Evolutionary conservation across 2,329 filamentous ascomycete species (phyloP).

Genomic region (Sclerotinia minor): DNA sequence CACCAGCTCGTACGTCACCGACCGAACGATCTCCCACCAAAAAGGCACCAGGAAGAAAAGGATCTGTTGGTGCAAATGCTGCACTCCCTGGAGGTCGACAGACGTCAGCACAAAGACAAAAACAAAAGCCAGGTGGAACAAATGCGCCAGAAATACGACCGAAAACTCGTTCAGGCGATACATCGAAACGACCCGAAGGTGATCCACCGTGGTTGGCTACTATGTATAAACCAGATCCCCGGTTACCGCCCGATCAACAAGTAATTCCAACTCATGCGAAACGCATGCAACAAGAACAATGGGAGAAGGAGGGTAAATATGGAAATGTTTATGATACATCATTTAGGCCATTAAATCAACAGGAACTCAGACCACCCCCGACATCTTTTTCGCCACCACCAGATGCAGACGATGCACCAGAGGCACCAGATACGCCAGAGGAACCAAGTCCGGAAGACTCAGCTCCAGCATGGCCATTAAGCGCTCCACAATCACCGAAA

Average conservation of each 20-base stretch:
- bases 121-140: conserved; percentile 61
- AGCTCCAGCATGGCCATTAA: conserved; percentile 61
- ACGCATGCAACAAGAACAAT: conserved; percentile 88
- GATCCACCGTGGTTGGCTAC: conserved; percentile 94
- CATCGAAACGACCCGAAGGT: conserved; percentile 72
- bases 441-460: conserved; percentile 33
- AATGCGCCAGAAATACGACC: conserved; percentile 52
- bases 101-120: conserved; percentile 48
- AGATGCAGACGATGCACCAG: neutral
- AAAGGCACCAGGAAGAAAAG: conserved; percentile 37
- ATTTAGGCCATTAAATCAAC: conserved; percentile 72
- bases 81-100: conserved; percentile 36
- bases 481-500: conserved; percentile 32
- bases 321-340: conserved; percentile 84
- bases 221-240: conserved; percentile 93
- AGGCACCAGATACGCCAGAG: conserved; percentile 25
- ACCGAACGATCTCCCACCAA: conserved; percentile 58
- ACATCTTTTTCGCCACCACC: conserved; percentile 53
- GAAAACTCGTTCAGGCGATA: conserved; percentile 60
- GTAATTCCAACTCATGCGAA: conserved; percentile 92
- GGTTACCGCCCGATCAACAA: conserved; percentile 91
- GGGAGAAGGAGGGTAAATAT: conserved; percentile 88
- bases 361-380: conserved; percentile 73
- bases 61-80: conserved; percentile 25
- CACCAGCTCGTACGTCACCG: conserved; percentile 43